Percentiles rank a stretch among this genome's conserved stretches.
Evolutionary conservation across 2,329 filamentous ascomycete genomes (phyloP).

Genomic region (Hawksworthiomyces lignivorus): DNA sequence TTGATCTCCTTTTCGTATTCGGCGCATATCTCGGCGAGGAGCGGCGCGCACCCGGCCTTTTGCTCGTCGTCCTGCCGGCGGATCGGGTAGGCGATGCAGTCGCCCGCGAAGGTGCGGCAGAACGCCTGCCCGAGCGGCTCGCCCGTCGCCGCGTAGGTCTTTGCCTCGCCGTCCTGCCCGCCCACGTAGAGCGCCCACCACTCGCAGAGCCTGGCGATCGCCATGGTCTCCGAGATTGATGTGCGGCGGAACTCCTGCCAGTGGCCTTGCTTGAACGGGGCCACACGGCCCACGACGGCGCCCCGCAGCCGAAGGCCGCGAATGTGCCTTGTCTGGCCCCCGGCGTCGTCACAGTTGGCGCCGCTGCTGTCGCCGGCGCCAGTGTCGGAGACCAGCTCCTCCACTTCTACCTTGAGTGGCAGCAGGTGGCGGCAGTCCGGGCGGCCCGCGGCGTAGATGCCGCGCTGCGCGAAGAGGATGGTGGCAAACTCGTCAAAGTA

Average conservation of each 20-base stretch:
- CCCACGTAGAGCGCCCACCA: neutral
- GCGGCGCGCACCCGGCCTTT: neutral
- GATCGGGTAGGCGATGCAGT: constrained; percentile 10
- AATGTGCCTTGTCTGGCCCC: neutral
- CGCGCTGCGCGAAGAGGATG: constrained; percentile 11
- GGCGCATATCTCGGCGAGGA: neutral
- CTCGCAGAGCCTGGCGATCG: neutral
- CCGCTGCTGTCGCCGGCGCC: no score
- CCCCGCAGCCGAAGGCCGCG: constrained; percentile 1
- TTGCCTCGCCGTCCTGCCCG: neutral
- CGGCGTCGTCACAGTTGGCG: no score
- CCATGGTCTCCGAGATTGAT: neutral
- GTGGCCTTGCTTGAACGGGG: neutral
- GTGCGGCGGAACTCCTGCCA: neutral
- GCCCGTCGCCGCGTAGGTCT: constrained; percentile 1
- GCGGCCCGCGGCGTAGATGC: constrained; percentile 9
- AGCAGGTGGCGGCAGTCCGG: neutral
- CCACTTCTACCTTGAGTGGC: neutral
- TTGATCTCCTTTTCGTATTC: neutral
- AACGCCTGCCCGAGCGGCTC: constrained; percentile 6
- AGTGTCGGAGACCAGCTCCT: no score
- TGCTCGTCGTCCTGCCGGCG: neutral
- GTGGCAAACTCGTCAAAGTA: constrained; percentile 6
- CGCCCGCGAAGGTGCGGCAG: constrained; percentile 9
- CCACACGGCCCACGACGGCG: constrained; percentile 3